A percentile compares a stretch with the other conserved stretches of the same genome.
These are phyloP conservation scores for Candida broadrunensis DNA, from an alignment of 805 yeast species.

Conservation along the genomic window DNA sequence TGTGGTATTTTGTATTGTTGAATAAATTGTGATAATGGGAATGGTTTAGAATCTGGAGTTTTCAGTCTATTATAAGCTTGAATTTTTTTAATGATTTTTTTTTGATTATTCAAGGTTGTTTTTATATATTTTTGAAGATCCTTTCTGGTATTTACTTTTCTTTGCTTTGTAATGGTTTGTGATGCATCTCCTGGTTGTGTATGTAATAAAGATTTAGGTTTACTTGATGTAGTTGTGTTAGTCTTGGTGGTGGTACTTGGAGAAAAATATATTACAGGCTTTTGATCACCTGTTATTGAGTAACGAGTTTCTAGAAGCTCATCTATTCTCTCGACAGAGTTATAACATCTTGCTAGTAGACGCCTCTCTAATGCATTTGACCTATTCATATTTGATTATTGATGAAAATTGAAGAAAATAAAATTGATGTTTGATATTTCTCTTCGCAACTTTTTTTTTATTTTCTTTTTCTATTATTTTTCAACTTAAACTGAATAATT, in stretches of 20 bases:
- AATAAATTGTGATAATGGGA: conserved; percentile 20
- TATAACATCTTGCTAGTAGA: conserved; percentile 44
- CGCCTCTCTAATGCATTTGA: conserved; percentile 44
- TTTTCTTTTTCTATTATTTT: neutral
- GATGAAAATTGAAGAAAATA: neutral
- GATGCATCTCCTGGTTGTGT: conserved; percentile 4
- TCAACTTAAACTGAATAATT: neutral
- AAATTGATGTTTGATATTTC: neutral
- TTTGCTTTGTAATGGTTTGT: conserved; percentile 16
- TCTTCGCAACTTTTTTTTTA: neutral
- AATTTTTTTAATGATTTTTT: conserved; percentile 32
- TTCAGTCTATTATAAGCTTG: conserved; percentile 24
- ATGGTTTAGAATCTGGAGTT: conserved; percentile 17
- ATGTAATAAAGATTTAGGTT: conserved; percentile 16
- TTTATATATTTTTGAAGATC: conserved; percentile 43
- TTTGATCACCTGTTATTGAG: conserved; percentile 44
- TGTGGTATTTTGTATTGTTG: conserved; percentile 29
- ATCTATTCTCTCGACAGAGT: conserved; percentile 31
- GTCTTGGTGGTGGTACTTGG: conserved; percentile 5
- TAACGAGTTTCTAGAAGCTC: conserved; percentile 45
- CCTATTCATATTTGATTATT: conserved; percentile 24
- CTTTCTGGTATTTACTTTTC: conserved; percentile 31
- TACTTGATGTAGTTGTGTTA: conserved; percentile 21
- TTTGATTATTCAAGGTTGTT: conserved; percentile 36
- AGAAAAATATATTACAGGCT: conserved; percentile 38